Base-by-base conservation (phyloP, 2,329 filamentous ascomycete species). In the Verticillium dahliae region DNA sequence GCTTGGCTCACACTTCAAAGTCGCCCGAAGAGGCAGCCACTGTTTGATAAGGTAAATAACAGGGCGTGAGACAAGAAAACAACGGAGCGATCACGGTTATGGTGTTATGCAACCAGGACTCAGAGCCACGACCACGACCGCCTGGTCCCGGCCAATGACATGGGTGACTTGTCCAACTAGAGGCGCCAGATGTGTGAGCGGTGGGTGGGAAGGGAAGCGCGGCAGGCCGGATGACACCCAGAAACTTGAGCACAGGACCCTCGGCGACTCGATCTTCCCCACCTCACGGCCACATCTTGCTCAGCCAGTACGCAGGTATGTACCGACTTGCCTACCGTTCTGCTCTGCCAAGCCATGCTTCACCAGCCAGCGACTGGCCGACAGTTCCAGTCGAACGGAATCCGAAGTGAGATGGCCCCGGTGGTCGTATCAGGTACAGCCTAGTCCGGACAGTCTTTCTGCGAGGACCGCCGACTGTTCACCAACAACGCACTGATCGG, bases 121-220 rank as follows among this genome's bases (percentile, higher is more conserved):
- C 22, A 50, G 45, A 50, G 45, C 45, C 45, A 50, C 45, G 45
- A 18, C 45, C 45, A 50, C 45, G 45, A 50, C 45, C 22, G 7
- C 45, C 45, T 22, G 45, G 45, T 18, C 45, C 45, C 7, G 45
- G 37, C 61, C 61, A 61, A 62, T 61, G 59, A 15, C 31, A 59
- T 54, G 18, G 39, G 33, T 55, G 59, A 55, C 38, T 34, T 31
- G 59, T 37, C 54, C 62, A 61, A 37, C 61, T 64, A 54, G 59
- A 63, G 61, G 61, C 61, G 61, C 59, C 62, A 63, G 59, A 57
- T 56, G 63, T 59, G 62, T 55, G 58, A 34, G 27, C 58, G 62
- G 61, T 61, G 56, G 56, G 27, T 45, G 33, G 35, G 34, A 62
- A 35, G 59, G 35, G 38, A 35, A 54, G 41, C 59, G 37, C 45